A percentile compares a stretch with the other conserved stretches of the same genome.
These are phyloP conservation scores for Corylus americana DNA, from an alignment of 306 rosid genomes.

Conservation along the genomic window DNA sequence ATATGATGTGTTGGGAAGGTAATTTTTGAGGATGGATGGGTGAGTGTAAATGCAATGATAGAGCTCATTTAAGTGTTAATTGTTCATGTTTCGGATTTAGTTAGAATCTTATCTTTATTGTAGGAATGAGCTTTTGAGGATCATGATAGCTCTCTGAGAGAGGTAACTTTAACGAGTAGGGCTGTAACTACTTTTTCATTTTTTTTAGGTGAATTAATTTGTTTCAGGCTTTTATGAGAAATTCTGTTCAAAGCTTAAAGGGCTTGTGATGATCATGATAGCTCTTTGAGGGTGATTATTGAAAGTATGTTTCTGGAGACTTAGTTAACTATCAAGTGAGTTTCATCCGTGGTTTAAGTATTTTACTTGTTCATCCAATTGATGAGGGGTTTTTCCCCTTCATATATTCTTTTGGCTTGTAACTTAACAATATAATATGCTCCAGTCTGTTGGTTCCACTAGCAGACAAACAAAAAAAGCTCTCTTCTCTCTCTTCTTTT, in stretches of 20 bases:
- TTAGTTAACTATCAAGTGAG: too few relatives aligned
- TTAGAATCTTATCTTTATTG: neutral
- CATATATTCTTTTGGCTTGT: neutral
- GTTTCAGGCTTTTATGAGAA: too few relatives aligned
- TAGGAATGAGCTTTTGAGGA: neutral
- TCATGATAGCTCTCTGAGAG: neutral
- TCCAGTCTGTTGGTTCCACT: too few relatives aligned
- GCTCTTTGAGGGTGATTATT: too few relatives aligned
- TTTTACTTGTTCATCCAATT: neutral
- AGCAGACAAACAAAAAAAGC: too few relatives aligned
- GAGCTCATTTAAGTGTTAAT: neutral
- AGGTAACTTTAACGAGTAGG: too few relatives aligned
- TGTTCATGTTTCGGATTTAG: neutral
- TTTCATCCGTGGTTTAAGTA: neutral
- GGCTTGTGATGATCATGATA: too few relatives aligned
- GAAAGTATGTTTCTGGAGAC: neutral
- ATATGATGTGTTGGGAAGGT: neutral
- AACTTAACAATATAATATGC: too few relatives aligned
- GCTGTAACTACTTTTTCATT: too few relatives aligned
- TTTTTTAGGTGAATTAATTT: too few relatives aligned
- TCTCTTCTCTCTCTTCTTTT: too few relatives aligned
- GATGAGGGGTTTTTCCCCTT: neutral
- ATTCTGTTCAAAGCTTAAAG: too few relatives aligned
- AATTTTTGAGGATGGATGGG: neutral
- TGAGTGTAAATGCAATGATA: neutral